These are phyloP conservation scores for bread wheat (Triticum aestivum) DNA, from an alignment of 176 grass and related monocot genomes.

Conservation along the genomic window IWGSC_CS_RefSeq_v2.1 NC_057798.1:733064679-733065178, in stretches of 20 bases:
- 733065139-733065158: background rate
- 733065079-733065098: background rate
- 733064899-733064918: background rate
- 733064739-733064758: constrained; percentile 14
- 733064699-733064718: background rate
- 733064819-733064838: background rate
- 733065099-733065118: background rate
- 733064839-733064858: background rate
- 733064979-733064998: background rate
- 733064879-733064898: constrained; percentile 7
- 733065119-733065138: background rate
- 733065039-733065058: constrained; percentile 5
- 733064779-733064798: constrained; percentile 8
- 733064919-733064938: background rate
- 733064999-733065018: background rate
- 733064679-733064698: background rate
- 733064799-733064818: background rate
- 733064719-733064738: background rate
- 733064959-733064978: background rate
- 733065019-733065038: background rate
- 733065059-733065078: background rate
- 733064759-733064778: background rate
- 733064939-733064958: background rate
- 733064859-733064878: background rate
- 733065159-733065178: background rate